Conservation (phyloP, 768 basidiomycete species). For the Boletus coccyginus region DNA sequence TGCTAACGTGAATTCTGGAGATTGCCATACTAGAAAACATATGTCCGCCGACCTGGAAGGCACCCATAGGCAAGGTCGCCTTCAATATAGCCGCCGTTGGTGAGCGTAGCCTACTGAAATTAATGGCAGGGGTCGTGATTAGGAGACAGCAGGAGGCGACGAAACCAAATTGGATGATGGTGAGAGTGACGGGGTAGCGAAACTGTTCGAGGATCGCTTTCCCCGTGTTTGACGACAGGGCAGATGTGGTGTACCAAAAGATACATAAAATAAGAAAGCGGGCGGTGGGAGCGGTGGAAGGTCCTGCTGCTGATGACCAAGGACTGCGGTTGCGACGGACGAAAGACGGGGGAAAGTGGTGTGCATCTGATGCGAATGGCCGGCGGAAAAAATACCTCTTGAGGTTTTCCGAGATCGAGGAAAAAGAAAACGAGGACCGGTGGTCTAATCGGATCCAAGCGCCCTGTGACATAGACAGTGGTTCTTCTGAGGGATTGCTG, state of each 20-base stretch:
- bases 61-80: conserved; percentile 90
- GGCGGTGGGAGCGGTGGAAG: conserved; percentile 29
- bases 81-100: conserved; percentile 73
- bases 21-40: conserved; percentile 98
- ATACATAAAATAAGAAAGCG: conserved; percentile 79
- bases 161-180: conserved; percentile 96
- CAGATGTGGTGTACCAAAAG: conserved; percentile 93
- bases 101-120: conserved; percentile 61
- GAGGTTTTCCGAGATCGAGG: conserved; percentile 12
- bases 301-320: conserved; percentile 12
- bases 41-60: conserved; percentile 97
- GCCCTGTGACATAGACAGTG: conserved; percentile 7
- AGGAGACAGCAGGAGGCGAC: conserved; percentile 84
- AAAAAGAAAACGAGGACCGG: conserved; percentile 6
- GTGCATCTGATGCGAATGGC: conserved; percentile 10
- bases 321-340: conserved; percentile 23
- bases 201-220: conserved; percentile 93
- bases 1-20: conserved; percentile 93
- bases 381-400: conserved; percentile 18
- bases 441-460: conserved; percentile 4
- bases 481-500: conserved; percentile 16
- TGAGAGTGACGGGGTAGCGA: conserved; percentile 93
- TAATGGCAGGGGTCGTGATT: conserved; percentile 72
- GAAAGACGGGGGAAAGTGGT: conserved; percentile 22
- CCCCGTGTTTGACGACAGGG: conserved; percentile 93